These are phyloP conservation scores for Cytidiella melzeri DNA, from an alignment of 768 basidiomycete species.

Conservation along the genomic window DNA sequence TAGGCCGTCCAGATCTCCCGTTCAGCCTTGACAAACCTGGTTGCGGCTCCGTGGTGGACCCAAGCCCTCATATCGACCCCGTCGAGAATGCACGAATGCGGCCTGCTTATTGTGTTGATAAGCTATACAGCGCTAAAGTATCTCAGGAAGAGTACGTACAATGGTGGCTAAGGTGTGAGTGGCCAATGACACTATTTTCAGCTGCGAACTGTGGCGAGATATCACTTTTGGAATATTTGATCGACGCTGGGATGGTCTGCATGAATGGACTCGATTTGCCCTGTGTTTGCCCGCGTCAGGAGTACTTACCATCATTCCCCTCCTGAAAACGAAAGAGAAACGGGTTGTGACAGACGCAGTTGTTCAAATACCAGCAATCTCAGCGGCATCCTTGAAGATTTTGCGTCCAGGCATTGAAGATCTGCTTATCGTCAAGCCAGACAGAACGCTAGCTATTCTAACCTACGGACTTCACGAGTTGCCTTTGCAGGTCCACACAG, in stretches of 20 bases:
- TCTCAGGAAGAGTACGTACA: slow-evolving; percentile 43
- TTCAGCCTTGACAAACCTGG: slow-evolving; percentile 5
- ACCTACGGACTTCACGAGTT: slow-evolving; percentile 53
- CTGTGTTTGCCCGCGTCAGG: slow-evolving; percentile 46
- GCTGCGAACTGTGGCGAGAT: slow-evolving; percentile 31
- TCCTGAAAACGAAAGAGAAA: slow-evolving; percentile 34
- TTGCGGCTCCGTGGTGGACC: not conserved
- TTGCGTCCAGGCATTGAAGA: slow-evolving; percentile 64
- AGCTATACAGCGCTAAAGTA: slow-evolving; percentile 44
- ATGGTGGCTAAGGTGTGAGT: not conserved
- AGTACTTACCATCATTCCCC: slow-evolving; percentile 38
- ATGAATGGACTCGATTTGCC: slow-evolving; percentile 46
- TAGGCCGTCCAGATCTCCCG: slow-evolving; percentile 1
- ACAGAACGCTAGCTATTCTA: slow-evolving; percentile 47
- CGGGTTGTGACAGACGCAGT: slow-evolving; percentile 34
- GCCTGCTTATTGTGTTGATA: slow-evolving; percentile 70
- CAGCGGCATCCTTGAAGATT: slow-evolving; percentile 52
- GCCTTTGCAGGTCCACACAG: slow-evolving; percentile 9
- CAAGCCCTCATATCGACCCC: slow-evolving; percentile 10
- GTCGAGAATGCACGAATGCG: slow-evolving; percentile 39
- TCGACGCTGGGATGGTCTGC: slow-evolving; percentile 51
- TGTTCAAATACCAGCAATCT: slow-evolving; percentile 37
- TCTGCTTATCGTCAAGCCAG: slow-evolving; percentile 56
- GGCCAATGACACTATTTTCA: not conserved
- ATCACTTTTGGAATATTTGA: slow-evolving; percentile 62